phyloP scores from a whole-genome alignment of 768 basidiomycete species.

The Boletus rufocinnamomeus region DNA sequence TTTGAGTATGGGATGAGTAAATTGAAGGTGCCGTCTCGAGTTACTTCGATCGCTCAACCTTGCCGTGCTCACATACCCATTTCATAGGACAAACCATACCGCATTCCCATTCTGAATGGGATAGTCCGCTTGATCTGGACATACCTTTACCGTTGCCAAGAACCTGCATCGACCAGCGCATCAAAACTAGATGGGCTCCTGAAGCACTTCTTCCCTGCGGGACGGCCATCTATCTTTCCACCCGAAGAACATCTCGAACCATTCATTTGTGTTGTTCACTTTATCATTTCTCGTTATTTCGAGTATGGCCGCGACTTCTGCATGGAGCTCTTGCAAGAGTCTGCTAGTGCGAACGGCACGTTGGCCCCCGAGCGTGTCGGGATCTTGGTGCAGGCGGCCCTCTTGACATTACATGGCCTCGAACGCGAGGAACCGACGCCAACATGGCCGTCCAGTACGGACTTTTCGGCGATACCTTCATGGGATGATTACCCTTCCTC shows the following conservation, averaged over 20 bases:
- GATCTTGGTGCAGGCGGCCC: slow-evolving; percentile 74
- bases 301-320: slow-evolving; percentile 85
- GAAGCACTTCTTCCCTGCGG: slow-evolving; percentile 78
- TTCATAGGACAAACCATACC: slow-evolving; percentile 72
- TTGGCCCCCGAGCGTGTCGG: slow-evolving; percentile 72
- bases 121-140: slow-evolving; percentile 87
- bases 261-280: slow-evolving; percentile 79
- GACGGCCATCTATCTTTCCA: slow-evolving; percentile 59
- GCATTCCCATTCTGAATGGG: slow-evolving; percentile 76
- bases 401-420: slow-evolving; percentile 67
- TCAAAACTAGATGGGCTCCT: slow-evolving; percentile 73
- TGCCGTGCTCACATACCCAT: slow-evolving; percentile 2
- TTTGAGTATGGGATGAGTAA: slow-evolving; percentile 74
- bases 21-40: slow-evolving; percentile 61
- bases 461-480: slow-evolving; percentile 57
- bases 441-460: slow-evolving; percentile 74
- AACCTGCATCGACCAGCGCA: slow-evolving; percentile 79
- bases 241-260: slow-evolving; percentile 77
- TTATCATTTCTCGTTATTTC: slow-evolving; percentile 78
- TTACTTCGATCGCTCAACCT: not conserved
- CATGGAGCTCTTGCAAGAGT: slow-evolving; percentile 78
- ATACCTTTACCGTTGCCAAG: slow-evolving; percentile 92
- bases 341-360: slow-evolving; percentile 44
- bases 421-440: slow-evolving; percentile 74
- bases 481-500: slow-evolving; percentile 72